phyloP scores from a whole-genome alignment of 768 basidiomycete genomes.

The Ramaria sp. region DNA sequence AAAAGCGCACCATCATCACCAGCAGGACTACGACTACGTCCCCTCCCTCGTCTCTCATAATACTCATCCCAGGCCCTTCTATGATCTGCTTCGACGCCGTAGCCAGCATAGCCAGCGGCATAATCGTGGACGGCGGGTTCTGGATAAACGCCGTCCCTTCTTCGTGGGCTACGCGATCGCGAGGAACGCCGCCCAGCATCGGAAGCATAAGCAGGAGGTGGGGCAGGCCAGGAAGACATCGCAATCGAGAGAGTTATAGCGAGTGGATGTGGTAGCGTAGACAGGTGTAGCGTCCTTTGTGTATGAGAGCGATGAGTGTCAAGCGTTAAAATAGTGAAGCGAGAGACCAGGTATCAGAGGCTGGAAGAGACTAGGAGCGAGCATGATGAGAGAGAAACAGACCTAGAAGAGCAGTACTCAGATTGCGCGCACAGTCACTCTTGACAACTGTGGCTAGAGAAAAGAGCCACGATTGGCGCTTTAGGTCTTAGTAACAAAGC shows the following conservation, averaged over 20 bases:
- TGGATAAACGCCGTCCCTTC: constrained; percentile 44
- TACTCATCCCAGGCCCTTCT: constrained; percentile 61
- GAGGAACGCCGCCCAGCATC: constrained; percentile 58
- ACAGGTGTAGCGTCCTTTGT: constrained; percentile 2
- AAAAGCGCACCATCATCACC: constrained; percentile 45
- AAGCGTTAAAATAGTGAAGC: constrained; percentile 34
- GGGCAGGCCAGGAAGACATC: constrained; percentile 69
- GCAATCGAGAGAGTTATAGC: neutral
- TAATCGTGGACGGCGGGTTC: constrained; percentile 48
- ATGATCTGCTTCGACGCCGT: constrained; percentile 49
- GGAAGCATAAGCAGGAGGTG: constrained; percentile 40
- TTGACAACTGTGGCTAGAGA: neutral
- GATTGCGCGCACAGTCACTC: neutral
- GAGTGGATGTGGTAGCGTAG: constrained; percentile 2
- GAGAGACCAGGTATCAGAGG: constrained; percentile 58
- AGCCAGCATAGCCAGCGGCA: constrained; percentile 41
- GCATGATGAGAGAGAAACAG: constrained; percentile 71
- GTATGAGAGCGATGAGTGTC: constrained; percentile 21
- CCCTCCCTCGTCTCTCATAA: constrained; percentile 32
- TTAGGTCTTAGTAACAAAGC: neutral
- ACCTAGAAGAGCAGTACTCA: constrained; percentile 39
- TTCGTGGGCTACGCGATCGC: constrained; percentile 71
- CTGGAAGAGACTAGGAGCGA: constrained; percentile 64
- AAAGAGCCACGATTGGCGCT: neutral
- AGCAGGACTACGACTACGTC: constrained; percentile 68